Conservation (phyloP, 306 rosid genomes). For the Calophaca sinica region DNA sequence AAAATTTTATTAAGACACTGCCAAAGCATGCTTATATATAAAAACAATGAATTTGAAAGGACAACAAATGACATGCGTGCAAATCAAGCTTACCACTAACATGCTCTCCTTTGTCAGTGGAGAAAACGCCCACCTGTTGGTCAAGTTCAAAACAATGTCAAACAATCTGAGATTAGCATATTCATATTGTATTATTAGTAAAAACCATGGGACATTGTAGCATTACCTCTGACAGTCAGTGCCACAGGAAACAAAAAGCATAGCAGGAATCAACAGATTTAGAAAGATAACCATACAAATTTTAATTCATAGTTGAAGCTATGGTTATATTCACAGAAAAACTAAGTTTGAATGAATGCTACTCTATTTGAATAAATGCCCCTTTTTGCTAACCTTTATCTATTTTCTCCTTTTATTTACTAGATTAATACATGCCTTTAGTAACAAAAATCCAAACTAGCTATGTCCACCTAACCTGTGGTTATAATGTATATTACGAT, state of each 20-base stretch:
- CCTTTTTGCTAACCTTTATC: not conserved
- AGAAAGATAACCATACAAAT: not conserved
- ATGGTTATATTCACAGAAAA: not conserved
- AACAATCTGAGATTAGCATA: constrained; percentile 15
- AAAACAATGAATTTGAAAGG: constrained; percentile 11
- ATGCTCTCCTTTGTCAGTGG: constrained; percentile 77
- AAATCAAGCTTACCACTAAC: constrained; percentile 66
- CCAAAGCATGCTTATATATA: constrained; percentile 16
- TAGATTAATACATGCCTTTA: not conserved
- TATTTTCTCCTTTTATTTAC: not conserved
- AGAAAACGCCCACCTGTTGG: constrained; percentile 86
- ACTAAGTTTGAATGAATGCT: not conserved
- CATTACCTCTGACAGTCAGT: constrained; percentile 1
- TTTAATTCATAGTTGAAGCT: not conserved
- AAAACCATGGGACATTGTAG: not conserved
- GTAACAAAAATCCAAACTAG: not conserved
- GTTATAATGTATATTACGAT: not conserved
- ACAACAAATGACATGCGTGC: constrained; percentile 3
- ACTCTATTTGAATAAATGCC: not conserved
- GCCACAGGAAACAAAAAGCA: not conserved
- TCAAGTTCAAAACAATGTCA: constrained; percentile 43
- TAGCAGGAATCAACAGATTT: constrained; percentile 8
- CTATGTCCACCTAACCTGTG: constrained; percentile 6
- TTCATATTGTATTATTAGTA: constrained; percentile 23
- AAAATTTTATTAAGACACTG: not conserved